Conservation (phyloP, 2,329 filamentous ascomycete genomes). For the Alternaria ethzedia region DNA sequence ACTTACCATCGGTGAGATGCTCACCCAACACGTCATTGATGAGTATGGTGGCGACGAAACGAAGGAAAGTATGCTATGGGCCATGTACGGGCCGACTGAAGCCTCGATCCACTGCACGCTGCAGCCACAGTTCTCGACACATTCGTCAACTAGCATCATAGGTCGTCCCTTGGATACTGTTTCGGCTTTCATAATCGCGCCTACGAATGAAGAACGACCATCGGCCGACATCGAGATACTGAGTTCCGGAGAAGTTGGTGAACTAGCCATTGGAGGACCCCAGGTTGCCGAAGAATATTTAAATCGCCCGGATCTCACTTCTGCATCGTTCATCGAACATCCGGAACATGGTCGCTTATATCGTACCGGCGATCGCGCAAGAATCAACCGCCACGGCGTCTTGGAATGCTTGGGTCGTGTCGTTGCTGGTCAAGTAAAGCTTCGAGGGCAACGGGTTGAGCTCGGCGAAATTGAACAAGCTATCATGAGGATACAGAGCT, state of each 20-base stretch:
- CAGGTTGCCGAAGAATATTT: conserved; percentile 84
- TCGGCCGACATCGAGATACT: conserved; percentile 59
- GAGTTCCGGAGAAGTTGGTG: conserved; percentile 72
- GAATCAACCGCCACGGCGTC: conserved; percentile 68
- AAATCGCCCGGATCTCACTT: conserved; percentile 79
- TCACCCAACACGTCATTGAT: conserved; percentile 75
- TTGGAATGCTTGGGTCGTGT: conserved; percentile 87
- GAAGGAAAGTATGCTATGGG: conserved; percentile 74
- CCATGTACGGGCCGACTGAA: conserved; percentile 94
- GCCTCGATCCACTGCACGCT: conserved; percentile 89
- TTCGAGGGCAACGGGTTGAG: conserved; percentile 83
- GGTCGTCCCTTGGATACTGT: conserved; percentile 82
- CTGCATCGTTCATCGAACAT: conserved; percentile 71
- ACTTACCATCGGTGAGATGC: conserved; percentile 92
- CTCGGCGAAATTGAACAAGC: conserved; percentile 65
- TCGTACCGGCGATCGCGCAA: conserved; percentile 83
- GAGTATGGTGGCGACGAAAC: conserved; percentile 73
- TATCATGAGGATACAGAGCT: conserved; percentile 37
- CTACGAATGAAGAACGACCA: conserved; percentile 36
- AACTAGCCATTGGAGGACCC: conserved; percentile 79
- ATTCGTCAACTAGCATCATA: conserved; percentile 70
- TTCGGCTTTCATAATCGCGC: conserved; percentile 72
- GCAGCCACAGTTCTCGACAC: conserved; percentile 65
- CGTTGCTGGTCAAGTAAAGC: conserved; percentile 80
- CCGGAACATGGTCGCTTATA: conserved; percentile 73